Percentiles rank a stretch among this genome's conserved stretches.
Conservation (phyloP, 1,139 yeast genomes). For the Arxiozyma bovina region DNA sequence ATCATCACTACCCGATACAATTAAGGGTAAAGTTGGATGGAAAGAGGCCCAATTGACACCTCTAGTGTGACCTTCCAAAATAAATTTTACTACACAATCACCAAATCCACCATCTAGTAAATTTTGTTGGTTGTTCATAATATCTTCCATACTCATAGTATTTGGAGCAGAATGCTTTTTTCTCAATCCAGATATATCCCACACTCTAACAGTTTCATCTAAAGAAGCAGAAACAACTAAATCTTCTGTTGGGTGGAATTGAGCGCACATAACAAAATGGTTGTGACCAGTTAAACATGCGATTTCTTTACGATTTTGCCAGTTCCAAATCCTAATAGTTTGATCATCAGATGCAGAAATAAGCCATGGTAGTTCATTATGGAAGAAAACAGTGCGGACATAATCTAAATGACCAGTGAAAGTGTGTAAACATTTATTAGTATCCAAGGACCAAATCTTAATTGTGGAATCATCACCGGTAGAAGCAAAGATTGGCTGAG, state of each 20-base stretch:
- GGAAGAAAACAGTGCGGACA: constrained; percentile 90
- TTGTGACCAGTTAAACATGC: constrained; percentile 97
- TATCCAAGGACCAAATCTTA: constrained; percentile 91
- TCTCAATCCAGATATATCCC: constrained; percentile 95
- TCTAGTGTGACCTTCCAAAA: constrained; percentile 94
- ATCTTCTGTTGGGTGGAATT: constrained; percentile 93
- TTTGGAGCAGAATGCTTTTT: constrained; percentile 88
- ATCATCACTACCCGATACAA: constrained; percentile 95
- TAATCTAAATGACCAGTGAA: constrained; percentile 91
- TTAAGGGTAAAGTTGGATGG: constrained; percentile 93
- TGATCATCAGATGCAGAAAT: constrained; percentile 96
- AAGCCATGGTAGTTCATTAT: constrained; percentile 95
- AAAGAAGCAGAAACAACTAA: constrained; percentile 89
- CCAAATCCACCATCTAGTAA: constrained; percentile 92
- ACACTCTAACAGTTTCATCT: constrained; percentile 97
- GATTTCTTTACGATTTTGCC: constrained; percentile 97
- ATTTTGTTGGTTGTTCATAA: constrained; percentile 54
- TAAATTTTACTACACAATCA: constrained; percentile 91
- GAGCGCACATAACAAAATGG: constrained; percentile 97
- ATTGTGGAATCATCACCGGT: constrained; percentile 96
- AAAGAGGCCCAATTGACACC: constrained; percentile 98
- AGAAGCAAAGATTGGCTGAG: constrained; percentile 92
- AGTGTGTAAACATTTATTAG: constrained; percentile 86
- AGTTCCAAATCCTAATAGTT: constrained; percentile 97
- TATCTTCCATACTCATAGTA: constrained; percentile 53